Evolutionary conservation across 2,329 filamentous ascomycete species (phyloP).

Genomic region (Pseudocercospora pini-densiflorae): DNA sequence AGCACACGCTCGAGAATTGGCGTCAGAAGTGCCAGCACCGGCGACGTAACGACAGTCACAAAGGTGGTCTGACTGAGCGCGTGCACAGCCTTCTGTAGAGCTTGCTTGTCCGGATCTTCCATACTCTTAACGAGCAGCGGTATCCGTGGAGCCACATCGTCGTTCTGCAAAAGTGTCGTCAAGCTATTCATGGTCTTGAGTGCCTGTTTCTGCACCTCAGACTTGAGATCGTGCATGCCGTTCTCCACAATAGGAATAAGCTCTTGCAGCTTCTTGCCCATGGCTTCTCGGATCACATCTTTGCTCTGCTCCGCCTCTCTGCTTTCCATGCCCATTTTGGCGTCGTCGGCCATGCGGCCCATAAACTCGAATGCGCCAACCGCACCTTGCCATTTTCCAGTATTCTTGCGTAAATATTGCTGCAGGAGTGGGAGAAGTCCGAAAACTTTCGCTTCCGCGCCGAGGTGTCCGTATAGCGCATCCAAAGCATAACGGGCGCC

Average conservation of each 20-base stretch:
- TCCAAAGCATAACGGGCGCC: constrained; percentile 94
- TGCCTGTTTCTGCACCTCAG: constrained; percentile 85
- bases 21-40: constrained; percentile 90
- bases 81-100: constrained; percentile 93
- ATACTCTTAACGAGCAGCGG: constrained; percentile 92
- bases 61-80: constrained; percentile 98
- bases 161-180: constrained; percentile 89
- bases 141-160: constrained; percentile 91
- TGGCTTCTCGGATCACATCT: constrained; percentile 84
- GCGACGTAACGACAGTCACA: constrained; percentile 92
- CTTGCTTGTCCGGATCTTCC: constrained; percentile 88
- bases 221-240: constrained; percentile 96
- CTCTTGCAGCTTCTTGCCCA: constrained; percentile 84
- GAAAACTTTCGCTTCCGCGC: constrained; percentile 79
- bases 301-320: constrained; percentile 86
- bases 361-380: constrained; percentile 84
- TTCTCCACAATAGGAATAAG: constrained; percentile 90
- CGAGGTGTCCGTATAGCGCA: constrained; percentile 78
- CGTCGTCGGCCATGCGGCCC: constrained; percentile 93
- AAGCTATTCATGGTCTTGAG: constrained; percentile 89
- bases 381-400: constrained; percentile 96
- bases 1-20: constrained; percentile 92
- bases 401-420: constrained; percentile 77
- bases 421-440: constrained; percentile 78
- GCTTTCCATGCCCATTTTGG: constrained; percentile 80